Conservation (phyloP, 306 rosid genomes). For the Canavalia gladiata region DNA sequence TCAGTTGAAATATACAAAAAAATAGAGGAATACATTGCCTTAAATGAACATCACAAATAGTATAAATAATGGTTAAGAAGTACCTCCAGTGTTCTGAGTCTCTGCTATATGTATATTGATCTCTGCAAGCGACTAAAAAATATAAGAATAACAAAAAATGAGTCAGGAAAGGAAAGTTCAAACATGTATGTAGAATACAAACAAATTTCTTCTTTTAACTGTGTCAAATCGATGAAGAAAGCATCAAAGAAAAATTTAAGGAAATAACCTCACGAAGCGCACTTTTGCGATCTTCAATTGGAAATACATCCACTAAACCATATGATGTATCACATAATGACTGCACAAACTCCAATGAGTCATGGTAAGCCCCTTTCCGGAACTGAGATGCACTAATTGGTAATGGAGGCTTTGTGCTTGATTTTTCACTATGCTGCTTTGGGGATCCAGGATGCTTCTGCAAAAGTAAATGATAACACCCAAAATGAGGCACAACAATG, state of each 20-base stretch:
- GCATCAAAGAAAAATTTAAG: slow-evolving; percentile 40
- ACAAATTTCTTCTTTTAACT: slow-evolving; percentile 9
- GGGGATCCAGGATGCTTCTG: slow-evolving; percentile 91
- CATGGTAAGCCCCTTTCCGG: slow-evolving; percentile 93
- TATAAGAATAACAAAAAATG: slow-evolving; percentile 49
- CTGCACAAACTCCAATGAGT: slow-evolving; percentile 91
- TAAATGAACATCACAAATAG: slow-evolving; percentile 37
- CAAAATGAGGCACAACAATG: slow-evolving; percentile 37
- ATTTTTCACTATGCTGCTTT: slow-evolving; percentile 74
- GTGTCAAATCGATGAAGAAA: slow-evolving; percentile 44
- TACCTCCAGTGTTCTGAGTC: slow-evolving; percentile 94
- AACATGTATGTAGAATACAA: slow-evolving; percentile 13
- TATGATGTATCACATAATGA: slow-evolving; percentile 93
- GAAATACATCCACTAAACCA: slow-evolving; percentile 97
- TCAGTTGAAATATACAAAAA: slow-evolving; percentile 21
- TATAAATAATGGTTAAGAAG: slow-evolving; percentile 43
- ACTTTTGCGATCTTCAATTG: slow-evolving; percentile 96
- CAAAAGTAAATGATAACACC: slow-evolving; percentile 46
- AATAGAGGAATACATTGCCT: slow-evolving; percentile 31
- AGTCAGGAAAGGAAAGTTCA: slow-evolving; percentile 45
- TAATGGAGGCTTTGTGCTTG: slow-evolving; percentile 82
- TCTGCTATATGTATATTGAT: slow-evolving; percentile 76
- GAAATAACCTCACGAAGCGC: slow-evolving; percentile 89
- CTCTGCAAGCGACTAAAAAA: slow-evolving; percentile 81
- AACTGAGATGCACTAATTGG: slow-evolving; percentile 73